These are phyloP conservation scores for Microdochium bolleyi DNA, from an alignment of 2,329 filamentous ascomycete species.

Conservation along the genomic window DNA sequence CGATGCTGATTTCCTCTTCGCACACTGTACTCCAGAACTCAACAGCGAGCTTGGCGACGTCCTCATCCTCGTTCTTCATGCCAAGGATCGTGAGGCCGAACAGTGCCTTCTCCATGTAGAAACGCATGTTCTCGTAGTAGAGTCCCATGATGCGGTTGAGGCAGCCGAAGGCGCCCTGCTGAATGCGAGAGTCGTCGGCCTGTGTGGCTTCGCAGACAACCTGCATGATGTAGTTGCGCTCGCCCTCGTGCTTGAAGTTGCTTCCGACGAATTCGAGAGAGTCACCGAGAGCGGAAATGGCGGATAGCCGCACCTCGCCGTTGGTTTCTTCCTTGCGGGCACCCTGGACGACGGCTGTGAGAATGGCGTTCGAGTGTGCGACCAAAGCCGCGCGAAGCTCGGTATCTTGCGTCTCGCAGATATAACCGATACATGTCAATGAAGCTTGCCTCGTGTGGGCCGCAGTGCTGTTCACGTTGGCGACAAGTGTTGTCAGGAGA, in stretches of 20 bases:
- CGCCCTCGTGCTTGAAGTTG: constrained; percentile 98
- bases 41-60: constrained; percentile 94
- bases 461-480: constrained; percentile 81
- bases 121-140: constrained; percentile 99
- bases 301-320: constrained; percentile 80
- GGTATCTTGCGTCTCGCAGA: constrained; percentile 89
- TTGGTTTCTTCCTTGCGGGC: constrained; percentile 95
- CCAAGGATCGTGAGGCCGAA: constrained; percentile 96
- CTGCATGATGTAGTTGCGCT: constrained; percentile 99
- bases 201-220: constrained; percentile 98
- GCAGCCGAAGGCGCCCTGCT: constrained; percentile 93
- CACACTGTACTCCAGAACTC: constrained; percentile 99
- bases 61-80: constrained; percentile 97
- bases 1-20: constrained; percentile 95
- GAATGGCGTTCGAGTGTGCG: constrained; percentile 90
- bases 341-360: constrained; percentile 95
- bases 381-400: constrained; percentile 76
- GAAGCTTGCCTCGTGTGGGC: constrained; percentile 92
- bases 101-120: constrained; percentile 99
- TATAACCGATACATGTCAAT: constrained; percentile 92
- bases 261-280: constrained; percentile 95
- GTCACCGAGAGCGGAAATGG: constrained; percentile 89
- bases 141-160: constrained; percentile 97
- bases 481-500: constrained; percentile 80
- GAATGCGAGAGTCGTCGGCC: constrained; percentile 81